Conservation (phyloP, 78 protist genomes). For the Tieghemostelium lacteum region DNA sequence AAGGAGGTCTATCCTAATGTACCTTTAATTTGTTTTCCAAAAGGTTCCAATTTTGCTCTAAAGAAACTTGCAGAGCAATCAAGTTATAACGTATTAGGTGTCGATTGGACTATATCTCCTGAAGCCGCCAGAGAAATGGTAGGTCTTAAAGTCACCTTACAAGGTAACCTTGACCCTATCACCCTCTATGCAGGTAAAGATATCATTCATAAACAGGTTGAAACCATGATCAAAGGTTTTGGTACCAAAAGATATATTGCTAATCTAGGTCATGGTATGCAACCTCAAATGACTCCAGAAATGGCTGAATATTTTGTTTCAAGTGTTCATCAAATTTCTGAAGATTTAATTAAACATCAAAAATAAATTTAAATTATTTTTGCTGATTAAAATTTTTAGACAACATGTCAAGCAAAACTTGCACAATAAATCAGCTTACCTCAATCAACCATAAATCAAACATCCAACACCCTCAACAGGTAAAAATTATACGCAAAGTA, state of each 20-base stretch:
- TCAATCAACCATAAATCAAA: too few species aligned
- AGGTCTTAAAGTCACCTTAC: slow-evolving; percentile 45
- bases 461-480: too few species aligned
- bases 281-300: slow-evolving; percentile 80
- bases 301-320: slow-evolving; percentile 64
- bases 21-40: slow-evolving; percentile 90
- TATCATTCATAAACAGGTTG: slow-evolving; percentile 41
- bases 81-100: slow-evolving; percentile 73
- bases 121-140: slow-evolving; percentile 53
- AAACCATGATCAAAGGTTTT: slow-evolving; percentile 68
- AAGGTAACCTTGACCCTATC: slow-evolving; percentile 94
- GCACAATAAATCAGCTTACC: too few species aligned
- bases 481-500: too few species aligned
- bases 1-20: slow-evolving; percentile 71
- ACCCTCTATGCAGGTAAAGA: slow-evolving; percentile 72
- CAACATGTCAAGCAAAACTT: too few species aligned
- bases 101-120: slow-evolving; percentile 90
- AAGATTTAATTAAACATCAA: slow-evolving; percentile 19
- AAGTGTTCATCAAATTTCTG: slow-evolving; percentile 82
- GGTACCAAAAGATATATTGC: slow-evolving; percentile 78
- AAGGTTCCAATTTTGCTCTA: slow-evolving; percentile 74
- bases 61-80: slow-evolving; percentile 20
- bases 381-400: neutral
- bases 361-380: slow-evolving; percentile 3
- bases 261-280: slow-evolving; percentile 93